Evolutionary conservation across 2,329 filamentous ascomycete genomes (phyloP).

Genomic region (Apiospora saccharicola): DNA sequence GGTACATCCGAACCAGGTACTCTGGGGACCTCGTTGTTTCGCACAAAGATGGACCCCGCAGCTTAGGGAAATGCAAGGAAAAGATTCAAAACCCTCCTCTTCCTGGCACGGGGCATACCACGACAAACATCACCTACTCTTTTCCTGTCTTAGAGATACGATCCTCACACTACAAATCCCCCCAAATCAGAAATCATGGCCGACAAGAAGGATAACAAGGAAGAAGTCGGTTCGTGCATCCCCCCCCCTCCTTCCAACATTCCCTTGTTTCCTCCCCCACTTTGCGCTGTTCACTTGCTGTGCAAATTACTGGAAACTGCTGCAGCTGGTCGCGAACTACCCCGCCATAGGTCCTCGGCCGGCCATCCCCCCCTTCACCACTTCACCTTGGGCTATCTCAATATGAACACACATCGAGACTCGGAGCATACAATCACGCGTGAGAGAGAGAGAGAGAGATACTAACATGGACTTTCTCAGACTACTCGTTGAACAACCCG

Average conservation of each 20-base stretch:
- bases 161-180: conserved; percentile 23
- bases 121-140: conserved; percentile 18
- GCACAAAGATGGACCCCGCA: conserved; percentile 26
- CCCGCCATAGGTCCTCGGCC: conserved; percentile 15
- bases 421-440: neutral
- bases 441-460: neutral
- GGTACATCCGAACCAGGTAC: conserved; percentile 3
- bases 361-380: neutral
- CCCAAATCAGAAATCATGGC: conserved; percentile 18
- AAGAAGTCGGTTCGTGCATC: conserved; percentile 36
- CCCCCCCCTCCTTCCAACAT: conserved; percentile 23
- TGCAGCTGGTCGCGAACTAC: conserved; percentile 23
- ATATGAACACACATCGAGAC: neutral
- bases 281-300: conserved; percentile 12
- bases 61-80: conserved; percentile 20
- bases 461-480: conserved; percentile 52
- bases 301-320: conserved; percentile 19
- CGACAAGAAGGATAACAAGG: conserved; percentile 38
- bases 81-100: conserved; percentile 28
- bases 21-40: neutral
- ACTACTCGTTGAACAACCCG: conserved; percentile 89
- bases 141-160: conserved; percentile 24
- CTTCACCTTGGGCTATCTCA: neutral
- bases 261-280: conserved; percentile 19
- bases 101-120: conserved; percentile 22